Base-by-base conservation (phyloP, 352 stramenopile species). In the Phytopythium aichiense region DNA sequence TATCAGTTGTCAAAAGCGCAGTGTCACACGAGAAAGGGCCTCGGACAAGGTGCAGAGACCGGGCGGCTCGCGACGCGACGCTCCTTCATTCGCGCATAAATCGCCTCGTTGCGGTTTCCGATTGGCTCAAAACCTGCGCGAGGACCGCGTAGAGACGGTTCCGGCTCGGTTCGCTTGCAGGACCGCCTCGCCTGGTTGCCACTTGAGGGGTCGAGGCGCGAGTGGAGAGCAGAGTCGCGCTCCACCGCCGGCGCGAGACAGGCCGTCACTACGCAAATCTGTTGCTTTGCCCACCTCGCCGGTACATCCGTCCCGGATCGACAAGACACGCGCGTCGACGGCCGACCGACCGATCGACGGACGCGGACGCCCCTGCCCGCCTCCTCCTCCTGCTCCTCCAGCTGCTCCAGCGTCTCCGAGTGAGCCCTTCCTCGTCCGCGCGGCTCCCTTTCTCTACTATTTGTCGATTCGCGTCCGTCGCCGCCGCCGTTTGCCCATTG, bases 401-500 rank as follows among this genome's bases (percentile, higher is more conserved):
- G 42, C 42, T 20, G 18, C 42, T 20, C 2, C 38, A 6, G 38
- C 20, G 45, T 31, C 28, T 31, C 28, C 28, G 28, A 4, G 28
- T 31, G 28, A 31, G 22, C 45, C 45, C 45, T 51, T 51, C 45
- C 45, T 51, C 45, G 45, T 51, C 45, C 45, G 45, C 22, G n/a
- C 46, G 46, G 4, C 46, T 52, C 46, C 46, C 46, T 52, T 52
- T 52, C 46, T 52, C 46, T 52, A n/a, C 46, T 52, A 52, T 52
- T 52, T 33, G 46, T 16, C 46, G 46, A 52, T 52, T 52, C 46
- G 46, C 46, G 46, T 28, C 46, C 46, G 46, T 9, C 46, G 12
- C 20, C 22, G 45, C 22, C 45, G 45, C 22, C 45, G 20, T 15
- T 50, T 8, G 45, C 46, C 46, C 46, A 69, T 66, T 82, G 35